Evolutionary conservation across 768 basidiomycete genomes (phyloP), one percentile per base, ranked within the genome.

Genomic region (Amanita phalloides): DNA sequence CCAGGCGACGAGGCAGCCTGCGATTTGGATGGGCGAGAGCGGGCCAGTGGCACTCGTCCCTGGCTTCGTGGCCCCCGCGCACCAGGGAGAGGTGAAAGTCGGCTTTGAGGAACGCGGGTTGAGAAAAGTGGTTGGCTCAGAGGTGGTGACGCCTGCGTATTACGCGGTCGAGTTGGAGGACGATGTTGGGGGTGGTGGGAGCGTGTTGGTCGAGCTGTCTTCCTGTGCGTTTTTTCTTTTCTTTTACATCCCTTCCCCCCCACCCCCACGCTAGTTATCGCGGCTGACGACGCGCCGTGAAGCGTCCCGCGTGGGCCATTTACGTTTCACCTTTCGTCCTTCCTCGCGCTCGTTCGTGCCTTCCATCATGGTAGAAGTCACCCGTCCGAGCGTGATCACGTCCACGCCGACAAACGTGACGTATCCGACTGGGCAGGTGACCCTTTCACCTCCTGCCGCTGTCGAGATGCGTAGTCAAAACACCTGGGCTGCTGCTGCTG

Each of bases 11-110:
- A 80, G 87, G 49, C 89, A 89, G 57, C 87, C 88, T 9, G 89
- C 89, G 0, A 90, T 91, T 35, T 90, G 87, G 88, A 90, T 91
- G 87, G 88, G 84, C 2, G 86, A 86, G 58, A 85, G 79, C 55
- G 86, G 76, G 0, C 76, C 77, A 44, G 76, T 81, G 2, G 70
- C 76, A 4, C 69, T 88, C 23, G 71, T 74, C 26, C 84, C 86
- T 9, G 84, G 85, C 5, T 64, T 71, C 3, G 64, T 68, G 6
- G 1, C 1, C 25, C 25, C 42, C 6, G 36, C 38, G 51, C 49
- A 32, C 17, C 37, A 23, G 30, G n/a, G 28, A 25, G 47, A 58
- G 7, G 30, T n/a, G 68, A 71, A 72, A 37, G 66, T 73, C 7
- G 68, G 68, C 4, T 85, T 88, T 54, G 78, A 81, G 39, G 65